Conservation (phyloP, 176 grass and related monocot genomes). For the Raddia guianensis region DNA sequence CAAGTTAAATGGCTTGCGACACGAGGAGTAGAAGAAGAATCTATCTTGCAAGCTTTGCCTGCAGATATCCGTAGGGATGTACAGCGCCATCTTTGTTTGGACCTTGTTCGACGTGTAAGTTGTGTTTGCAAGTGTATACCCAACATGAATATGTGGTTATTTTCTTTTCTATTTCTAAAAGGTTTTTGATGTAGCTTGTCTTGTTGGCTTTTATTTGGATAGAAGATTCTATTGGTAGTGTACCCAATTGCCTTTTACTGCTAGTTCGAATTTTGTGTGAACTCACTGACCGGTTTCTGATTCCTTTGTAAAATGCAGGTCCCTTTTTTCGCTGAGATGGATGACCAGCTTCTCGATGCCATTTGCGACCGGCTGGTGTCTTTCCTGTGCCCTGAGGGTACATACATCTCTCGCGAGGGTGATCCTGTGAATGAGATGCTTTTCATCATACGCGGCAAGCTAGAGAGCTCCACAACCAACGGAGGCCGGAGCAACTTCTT, state of each 20-base stretch:
- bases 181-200: background rate
- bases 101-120: slow-evolving; percentile 92
- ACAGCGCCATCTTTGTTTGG: slow-evolving; percentile 91
- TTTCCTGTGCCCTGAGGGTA: slow-evolving; percentile 75
- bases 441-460: slow-evolving; percentile 83
- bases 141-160: background rate
- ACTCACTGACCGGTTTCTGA: background rate
- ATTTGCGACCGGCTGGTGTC: slow-evolving; percentile 88
- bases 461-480: slow-evolving; percentile 89
- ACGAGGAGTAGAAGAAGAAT: slow-evolving; percentile 87
- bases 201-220: background rate
- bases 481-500: slow-evolving; percentile 88
- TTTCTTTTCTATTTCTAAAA: slow-evolving; percentile 17
- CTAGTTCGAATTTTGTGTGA: background rate
- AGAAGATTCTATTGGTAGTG: background rate
- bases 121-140: slow-evolving; percentile 9
- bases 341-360: slow-evolving; percentile 80
- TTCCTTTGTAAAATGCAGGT: slow-evolving; percentile 56
- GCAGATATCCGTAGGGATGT: slow-evolving; percentile 89
- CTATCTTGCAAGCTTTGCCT: slow-evolving; percentile 79
- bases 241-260: background rate
- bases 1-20: slow-evolving; percentile 96
- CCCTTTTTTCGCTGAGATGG: slow-evolving; percentile 94
- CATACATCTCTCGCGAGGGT: slow-evolving; percentile 85
- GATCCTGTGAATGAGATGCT: slow-evolving; percentile 96